Base-by-base conservation (phyloP, 202 grass and related monocot genomes). In the Zoysia matrella region DNA sequence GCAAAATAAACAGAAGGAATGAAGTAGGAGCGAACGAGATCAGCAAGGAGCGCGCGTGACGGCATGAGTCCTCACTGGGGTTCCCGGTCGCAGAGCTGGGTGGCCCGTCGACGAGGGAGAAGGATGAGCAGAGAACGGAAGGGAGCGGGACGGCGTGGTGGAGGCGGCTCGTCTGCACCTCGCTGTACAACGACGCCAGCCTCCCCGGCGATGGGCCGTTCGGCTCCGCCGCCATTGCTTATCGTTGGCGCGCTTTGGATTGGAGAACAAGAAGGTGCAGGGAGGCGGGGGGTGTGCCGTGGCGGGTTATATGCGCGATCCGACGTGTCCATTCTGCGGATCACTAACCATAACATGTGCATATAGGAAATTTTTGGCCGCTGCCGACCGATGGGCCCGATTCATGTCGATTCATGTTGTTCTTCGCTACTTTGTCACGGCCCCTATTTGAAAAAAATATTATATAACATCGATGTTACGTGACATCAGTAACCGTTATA, bases 151-250 rank as follows among this genome's bases (percentile, higher is more conserved):
- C 80, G 6, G 44, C 12, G 68, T 94, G 89, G 67, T 78, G 81
- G 83, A 94, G 86, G 51, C 92, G 92, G 67, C 73, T 94, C 47
- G 83, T 89, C 87, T 89, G 87, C 71, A 89, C 86, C 83, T 94
- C 92, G 83, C 92, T 91, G 89, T 94, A 94, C 13, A 94, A 83
- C 11, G 83, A 84, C 14, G 77, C 72, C 5, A 82, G 69, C 22
- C 22, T 30, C 49, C 84, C 80, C 18, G 79, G 83, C 2, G 78
- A 71, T 22, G 85, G 68, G 45, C 40, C 86, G 74, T 67, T 30
- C 22, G 22, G 18, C n/a, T 42, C 69, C 54, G 55, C 69, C 62
- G 70, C 49, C 61, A 58, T 58, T 13, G 55, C 55, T 64, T 9
- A 72, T 50, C 1, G 53, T 76, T 60, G 12, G 73, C 48, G 67